phyloP scores from a whole-genome alignment of 1,284 basidiomycete genomes.

The Takashimella koratensis region DNA sequence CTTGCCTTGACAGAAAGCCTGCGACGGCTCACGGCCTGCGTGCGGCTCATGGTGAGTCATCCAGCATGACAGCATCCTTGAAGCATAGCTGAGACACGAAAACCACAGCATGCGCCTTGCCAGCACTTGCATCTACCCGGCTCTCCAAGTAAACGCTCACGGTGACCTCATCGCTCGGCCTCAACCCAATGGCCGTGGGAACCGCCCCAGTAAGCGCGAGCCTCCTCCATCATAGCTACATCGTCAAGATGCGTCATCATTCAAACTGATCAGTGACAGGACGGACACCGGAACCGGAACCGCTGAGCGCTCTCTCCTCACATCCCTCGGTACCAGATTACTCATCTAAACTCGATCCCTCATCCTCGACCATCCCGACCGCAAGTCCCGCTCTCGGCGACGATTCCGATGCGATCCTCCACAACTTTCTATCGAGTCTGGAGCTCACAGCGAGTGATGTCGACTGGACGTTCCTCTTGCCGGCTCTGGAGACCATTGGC shows the following conservation, averaged over 20 bases:
- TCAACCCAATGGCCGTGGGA: conserved; percentile 20
- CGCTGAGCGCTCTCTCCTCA: background rate
- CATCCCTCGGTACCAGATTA: background rate
- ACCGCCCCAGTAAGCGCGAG: background rate
- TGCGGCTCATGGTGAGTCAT: conserved; percentile 18
- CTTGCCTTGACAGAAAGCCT: conserved; percentile 16
- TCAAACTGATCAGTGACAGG: too few relatives aligned
- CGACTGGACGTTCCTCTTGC: background rate
- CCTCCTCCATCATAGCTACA: background rate
- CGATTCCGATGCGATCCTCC: background rate
- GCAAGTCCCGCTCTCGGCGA: background rate
- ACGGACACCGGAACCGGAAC: background rate
- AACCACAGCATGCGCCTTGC: conserved; percentile 13
- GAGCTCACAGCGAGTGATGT: background rate
- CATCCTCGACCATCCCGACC: too few relatives aligned
- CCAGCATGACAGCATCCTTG: background rate
- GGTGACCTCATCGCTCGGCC: conserved; percentile 23
- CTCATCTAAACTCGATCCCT: background rate
- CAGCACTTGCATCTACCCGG: conserved; percentile 24
- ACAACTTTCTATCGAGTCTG: background rate
- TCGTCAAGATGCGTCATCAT: too few relatives aligned
- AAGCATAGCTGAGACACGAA: background rate
- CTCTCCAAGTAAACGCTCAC: conserved; percentile 18
- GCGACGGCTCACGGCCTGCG: conserved; percentile 14
- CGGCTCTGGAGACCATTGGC: background rate